Evolutionary conservation across 768 basidiomycete genomes (phyloP).

Genomic region (Tulasnella sp.): DNA sequence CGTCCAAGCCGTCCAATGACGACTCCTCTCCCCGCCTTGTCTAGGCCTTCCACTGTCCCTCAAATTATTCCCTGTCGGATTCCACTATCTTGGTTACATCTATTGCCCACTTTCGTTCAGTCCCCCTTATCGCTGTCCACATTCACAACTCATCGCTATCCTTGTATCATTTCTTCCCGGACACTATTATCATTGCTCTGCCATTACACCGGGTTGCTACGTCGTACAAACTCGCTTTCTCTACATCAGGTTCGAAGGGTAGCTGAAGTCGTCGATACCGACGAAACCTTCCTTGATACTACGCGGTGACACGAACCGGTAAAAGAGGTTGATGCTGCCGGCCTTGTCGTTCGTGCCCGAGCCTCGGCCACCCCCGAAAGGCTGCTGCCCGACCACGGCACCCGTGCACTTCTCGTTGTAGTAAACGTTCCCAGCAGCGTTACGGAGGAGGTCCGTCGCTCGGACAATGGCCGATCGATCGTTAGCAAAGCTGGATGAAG

Average conservation of each 20-base stretch:
- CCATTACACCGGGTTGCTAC: neutral
- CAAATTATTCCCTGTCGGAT: neutral
- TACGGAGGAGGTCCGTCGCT: conserved; percentile 72
- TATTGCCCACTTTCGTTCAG: neutral
- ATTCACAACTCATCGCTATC: neutral
- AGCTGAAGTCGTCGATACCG: conserved; percentile 60
- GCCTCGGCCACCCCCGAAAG: conserved; percentile 86
- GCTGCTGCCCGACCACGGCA: conserved; percentile 95
- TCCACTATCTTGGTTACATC: neutral
- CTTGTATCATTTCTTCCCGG: neutral
- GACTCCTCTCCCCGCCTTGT: too few relatives aligned
- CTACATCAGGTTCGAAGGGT: conserved; percentile 75
- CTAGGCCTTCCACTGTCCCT: too few relatives aligned
- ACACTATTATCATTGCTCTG: neutral
- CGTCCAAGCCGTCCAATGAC: too few relatives aligned
- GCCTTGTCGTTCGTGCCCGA: conserved; percentile 99
- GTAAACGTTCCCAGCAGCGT: conserved; percentile 93
- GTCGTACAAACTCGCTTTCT: neutral
- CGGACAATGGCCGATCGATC: conserved; percentile 69
- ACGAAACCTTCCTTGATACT: conserved; percentile 98
- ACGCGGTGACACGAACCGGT: conserved; percentile 74
- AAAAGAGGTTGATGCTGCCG: conserved; percentile 64
- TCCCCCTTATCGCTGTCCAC: neutral
- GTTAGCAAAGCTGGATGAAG: conserved; percentile 51
- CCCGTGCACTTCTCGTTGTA: conserved; percentile 98